Conservation (phyloP, 1,284 basidiomycete species). For the Phenoliferia sp. region DNA sequence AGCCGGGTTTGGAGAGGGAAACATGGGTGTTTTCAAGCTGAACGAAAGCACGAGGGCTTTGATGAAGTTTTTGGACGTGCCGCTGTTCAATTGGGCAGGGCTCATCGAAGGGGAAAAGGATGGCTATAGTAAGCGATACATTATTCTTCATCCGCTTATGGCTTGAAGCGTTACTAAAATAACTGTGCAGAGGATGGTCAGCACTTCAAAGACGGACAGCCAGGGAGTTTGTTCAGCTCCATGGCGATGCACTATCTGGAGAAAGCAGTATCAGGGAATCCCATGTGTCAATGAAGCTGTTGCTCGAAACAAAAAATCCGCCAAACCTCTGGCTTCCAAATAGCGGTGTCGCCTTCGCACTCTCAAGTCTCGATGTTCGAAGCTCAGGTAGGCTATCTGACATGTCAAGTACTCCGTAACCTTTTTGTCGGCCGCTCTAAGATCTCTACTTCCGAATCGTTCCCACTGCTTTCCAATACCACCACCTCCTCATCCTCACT, state of each 20-base stretch:
- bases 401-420: too few relatives aligned
- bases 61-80: background rate
- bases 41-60: background rate
- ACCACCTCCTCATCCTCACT: too few relatives aligned
- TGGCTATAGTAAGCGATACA: background rate
- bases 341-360: too few relatives aligned
- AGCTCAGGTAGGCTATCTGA: too few relatives aligned
- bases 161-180: background rate
- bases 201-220: background rate
- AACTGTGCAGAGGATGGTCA: background rate
- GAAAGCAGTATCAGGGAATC: background rate
- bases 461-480: too few relatives aligned
- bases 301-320: too few relatives aligned
- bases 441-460: too few relatives aligned
- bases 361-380: too few relatives aligned
- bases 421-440: too few relatives aligned
- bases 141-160: background rate
- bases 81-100: background rate
- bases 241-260: background rate
- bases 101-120: background rate
- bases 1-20: background rate
- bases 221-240: background rate
- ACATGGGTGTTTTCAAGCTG: background rate
- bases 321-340: too few relatives aligned
- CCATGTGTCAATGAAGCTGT: too few relatives aligned